These are phyloP conservation scores for Trichomonas tenax DNA, from an alignment of 208 protist genomes.

Conservation along the genomic window DNA sequence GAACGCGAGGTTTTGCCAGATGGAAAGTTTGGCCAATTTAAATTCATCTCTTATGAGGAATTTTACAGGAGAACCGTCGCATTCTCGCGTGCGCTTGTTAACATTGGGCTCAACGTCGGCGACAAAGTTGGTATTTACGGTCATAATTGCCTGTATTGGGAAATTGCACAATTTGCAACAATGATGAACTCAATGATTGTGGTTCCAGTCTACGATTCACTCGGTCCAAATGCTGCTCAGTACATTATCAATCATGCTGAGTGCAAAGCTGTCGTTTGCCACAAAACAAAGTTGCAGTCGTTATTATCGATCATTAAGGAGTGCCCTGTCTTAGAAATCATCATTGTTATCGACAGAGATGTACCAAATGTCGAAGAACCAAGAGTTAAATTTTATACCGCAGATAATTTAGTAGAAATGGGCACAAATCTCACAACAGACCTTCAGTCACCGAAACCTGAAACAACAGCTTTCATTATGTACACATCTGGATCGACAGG, in stretches of 20 bases:
- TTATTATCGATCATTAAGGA: neutral
- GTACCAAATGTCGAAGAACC: neutral
- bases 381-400: no score
- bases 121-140: slow-evolving; percentile 28
- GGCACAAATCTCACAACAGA: no score
- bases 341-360: neutral
- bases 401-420: neutral
- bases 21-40: neutral
- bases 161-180: slow-evolving; percentile 17
- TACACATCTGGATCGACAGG: slow-evolving; percentile 26
- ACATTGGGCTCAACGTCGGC: neutral
- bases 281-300: slow-evolving; percentile 12
- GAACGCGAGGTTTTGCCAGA: neutral
- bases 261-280: slow-evolving; percentile 10
- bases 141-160: neutral
- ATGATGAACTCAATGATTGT: neutral
- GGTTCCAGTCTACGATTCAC: slow-evolving; percentile 21
- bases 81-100: neutral
- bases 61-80: neutral
- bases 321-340: neutral
- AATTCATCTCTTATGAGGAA: neutral
- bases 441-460: neutral
- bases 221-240: slow-evolving; percentile 20
- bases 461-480: slow-evolving; percentile 17
- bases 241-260: slow-evolving; percentile 28